Evolutionary conservation across 2,329 filamentous ascomycete species (phyloP), one percentile per base, ranked within the genome.

Genomic region (Torrubiella hemipterigena): DNA sequence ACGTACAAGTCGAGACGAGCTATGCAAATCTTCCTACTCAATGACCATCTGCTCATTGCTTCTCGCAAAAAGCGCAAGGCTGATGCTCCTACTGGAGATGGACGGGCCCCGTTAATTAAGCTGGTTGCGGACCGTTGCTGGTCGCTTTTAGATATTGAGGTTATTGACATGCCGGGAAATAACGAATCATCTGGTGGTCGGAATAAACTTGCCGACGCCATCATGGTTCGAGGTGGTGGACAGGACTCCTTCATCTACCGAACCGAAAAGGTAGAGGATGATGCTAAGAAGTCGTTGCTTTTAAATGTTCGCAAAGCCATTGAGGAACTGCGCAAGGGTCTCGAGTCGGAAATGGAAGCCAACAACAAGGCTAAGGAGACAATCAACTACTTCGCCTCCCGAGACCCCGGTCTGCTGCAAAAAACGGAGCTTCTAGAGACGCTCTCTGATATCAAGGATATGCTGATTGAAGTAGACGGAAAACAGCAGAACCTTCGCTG

Each of bases 401-500:
- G 83, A 39, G 83, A 91, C 39, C 77, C 81, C 1, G 76, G 77
- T 2, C 64, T 87, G 16, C 63, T 87, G 25, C 80, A 84, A 47
- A 86, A 87, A 54, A 76, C 81, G 1, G 82, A 89, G 36, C 61
- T 91, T 3, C 67, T 93, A 11, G 84, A 91, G 48, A 80, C 74
- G 7, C 58, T 86, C 8, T 85, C 84, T 2, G 75, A 78, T 39
- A 76, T 81, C 45, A 85, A 85, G 49, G 83, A 93, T 51, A 81
- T 94, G 59, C 72, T 94, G 33, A 87, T 98, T 42, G 91, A 98
- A 46, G 84, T 94, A 11, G 91, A 96, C 47, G 91, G 91, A 29
- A 93, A 93, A 47, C 87, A 95, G 54, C 85, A 96, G 51, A 95
- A 91, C 50, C 69, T 98, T 28, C 81, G 89, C 32, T 95, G 85